phyloP scores from a whole-genome alignment of 768 basidiomycete species.

The Mycena epipterygia region DNA sequence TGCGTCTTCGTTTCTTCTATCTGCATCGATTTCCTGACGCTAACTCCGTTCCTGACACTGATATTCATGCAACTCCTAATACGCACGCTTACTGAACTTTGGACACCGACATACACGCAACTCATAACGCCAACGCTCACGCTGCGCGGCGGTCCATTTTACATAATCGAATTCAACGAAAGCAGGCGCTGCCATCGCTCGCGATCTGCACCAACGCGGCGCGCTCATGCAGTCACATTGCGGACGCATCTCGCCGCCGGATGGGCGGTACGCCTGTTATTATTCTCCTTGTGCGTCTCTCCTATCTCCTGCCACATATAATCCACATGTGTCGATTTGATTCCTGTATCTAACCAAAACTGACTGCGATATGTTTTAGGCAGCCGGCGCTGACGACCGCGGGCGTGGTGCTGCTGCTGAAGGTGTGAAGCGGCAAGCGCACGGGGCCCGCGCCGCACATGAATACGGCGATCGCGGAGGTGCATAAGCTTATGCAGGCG shows the following conservation, averaged over 20 bases:
- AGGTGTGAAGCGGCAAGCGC: slow-evolving; percentile 74
- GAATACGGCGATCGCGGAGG: slow-evolving; percentile 67
- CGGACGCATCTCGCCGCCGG: slow-evolving; percentile 63
- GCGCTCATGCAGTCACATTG: slow-evolving; percentile 78
- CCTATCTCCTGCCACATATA: neutral
- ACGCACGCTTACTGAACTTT: too few relatives aligned
- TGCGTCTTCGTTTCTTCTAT: neutral
- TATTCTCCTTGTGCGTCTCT: slow-evolving; percentile 48
- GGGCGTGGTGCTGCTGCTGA: slow-evolving; percentile 71
- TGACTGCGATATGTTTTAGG: neutral
- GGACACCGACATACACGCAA: too few relatives aligned
- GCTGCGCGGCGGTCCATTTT: neutral
- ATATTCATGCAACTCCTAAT: too few relatives aligned
- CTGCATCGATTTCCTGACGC: neutral
- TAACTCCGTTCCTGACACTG: too few relatives aligned
- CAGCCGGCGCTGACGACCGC: slow-evolving; percentile 54
- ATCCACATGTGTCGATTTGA: slow-evolving; percentile 12
- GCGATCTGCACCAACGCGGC: slow-evolving; percentile 91
- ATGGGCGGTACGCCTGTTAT: slow-evolving; percentile 42
- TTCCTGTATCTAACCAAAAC: too few relatives aligned
- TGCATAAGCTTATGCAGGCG: slow-evolving; percentile 68
- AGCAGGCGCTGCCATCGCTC: slow-evolving; percentile 66
- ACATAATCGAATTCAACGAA: neutral
- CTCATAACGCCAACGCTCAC: too few relatives aligned
- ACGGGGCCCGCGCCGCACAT: slow-evolving; percentile 62